Percentiles rank a stretch among this genome's conserved stretches.
These are phyloP conservation scores for Stemphylium vesicarium DNA, from an alignment of 2,329 filamentous ascomycete genomes.

Conservation along the genomic window DNA sequence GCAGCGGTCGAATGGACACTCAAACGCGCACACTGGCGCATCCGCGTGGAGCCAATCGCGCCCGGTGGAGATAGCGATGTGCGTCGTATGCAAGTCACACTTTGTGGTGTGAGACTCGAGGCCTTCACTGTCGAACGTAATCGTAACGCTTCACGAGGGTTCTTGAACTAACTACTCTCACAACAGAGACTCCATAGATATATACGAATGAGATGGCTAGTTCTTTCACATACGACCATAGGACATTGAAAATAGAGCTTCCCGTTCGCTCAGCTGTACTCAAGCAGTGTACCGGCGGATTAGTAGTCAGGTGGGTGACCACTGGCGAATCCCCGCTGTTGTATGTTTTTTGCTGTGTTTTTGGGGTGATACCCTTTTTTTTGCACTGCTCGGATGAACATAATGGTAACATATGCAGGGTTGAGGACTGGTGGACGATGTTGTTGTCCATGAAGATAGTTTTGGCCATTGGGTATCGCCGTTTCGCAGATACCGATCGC, in stretches of 20 bases:
- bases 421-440: too few species aligned
- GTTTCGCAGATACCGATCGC: too few species aligned
- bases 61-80: constrained; percentile 54
- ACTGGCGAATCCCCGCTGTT: constrained; percentile 7
- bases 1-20: constrained; percentile 44
- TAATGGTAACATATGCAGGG: too few species aligned
- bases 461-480: too few species aligned
- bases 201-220: background rate
- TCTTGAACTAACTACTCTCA: constrained; percentile 54
- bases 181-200: background rate
- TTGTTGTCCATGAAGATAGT: too few species aligned
- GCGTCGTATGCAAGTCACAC: constrained; percentile 67
- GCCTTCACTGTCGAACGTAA: constrained; percentile 69
- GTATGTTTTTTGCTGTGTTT: constrained; percentile 1
- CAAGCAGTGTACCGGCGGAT: constrained; percentile 6
- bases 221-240: constrained; percentile 12
- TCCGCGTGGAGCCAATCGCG: constrained; percentile 62
- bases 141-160: constrained; percentile 70
- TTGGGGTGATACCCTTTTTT: background rate
- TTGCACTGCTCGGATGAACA: too few species aligned
- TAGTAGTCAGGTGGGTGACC: constrained; percentile 6
- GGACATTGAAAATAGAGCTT: background rate
- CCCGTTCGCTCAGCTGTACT: constrained; percentile 6
- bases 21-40: constrained; percentile 48
- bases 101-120: constrained; percentile 79